Evolutionary conservation across 257 asterid species (phyloP).

Genomic region (Prunella vulgaris): DNA sequence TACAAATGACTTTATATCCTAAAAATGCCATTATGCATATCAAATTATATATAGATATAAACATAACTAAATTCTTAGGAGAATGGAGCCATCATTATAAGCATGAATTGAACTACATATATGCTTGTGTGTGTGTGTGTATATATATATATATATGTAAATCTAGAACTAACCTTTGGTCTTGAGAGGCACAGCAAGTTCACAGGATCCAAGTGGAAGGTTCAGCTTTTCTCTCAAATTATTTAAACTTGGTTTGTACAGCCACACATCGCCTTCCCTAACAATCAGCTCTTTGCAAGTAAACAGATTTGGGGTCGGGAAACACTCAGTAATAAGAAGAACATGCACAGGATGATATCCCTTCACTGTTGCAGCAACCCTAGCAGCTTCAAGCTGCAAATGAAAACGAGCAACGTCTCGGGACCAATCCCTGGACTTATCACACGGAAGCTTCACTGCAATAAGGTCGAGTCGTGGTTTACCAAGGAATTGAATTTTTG

Average conservation of each 20-base stretch:
- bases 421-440: conserved; percentile 63
- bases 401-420: conserved; percentile 86
- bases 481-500: conserved; percentile 45
- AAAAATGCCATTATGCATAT: no score
- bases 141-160: not conserved
- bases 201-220: conserved; percentile 92
- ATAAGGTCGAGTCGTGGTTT: conserved; percentile 81
- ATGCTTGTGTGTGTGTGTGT: no score
- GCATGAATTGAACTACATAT: not conserved
- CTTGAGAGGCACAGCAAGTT: conserved; percentile 78
- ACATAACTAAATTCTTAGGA: not conserved
- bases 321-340: conserved; percentile 69
- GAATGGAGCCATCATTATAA: not conserved
- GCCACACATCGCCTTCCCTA: conserved; percentile 71
- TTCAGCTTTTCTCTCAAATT: conserved; percentile 63
- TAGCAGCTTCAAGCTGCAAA: conserved; percentile 79
- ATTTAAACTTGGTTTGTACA: conserved; percentile 64
- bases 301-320: conserved; percentile 83
- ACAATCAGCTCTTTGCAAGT: conserved; percentile 72
- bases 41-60: not conserved
- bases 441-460: conserved; percentile 84
- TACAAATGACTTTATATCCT: not conserved
- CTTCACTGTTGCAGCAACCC: conserved; percentile 66
- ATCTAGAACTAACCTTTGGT: conserved; percentile 53
- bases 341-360: conserved; percentile 66